These are phyloP conservation scores for Didymella pinodella DNA, from an alignment of 2,329 filamentous ascomycete genomes.

Conservation along the genomic window DNA sequence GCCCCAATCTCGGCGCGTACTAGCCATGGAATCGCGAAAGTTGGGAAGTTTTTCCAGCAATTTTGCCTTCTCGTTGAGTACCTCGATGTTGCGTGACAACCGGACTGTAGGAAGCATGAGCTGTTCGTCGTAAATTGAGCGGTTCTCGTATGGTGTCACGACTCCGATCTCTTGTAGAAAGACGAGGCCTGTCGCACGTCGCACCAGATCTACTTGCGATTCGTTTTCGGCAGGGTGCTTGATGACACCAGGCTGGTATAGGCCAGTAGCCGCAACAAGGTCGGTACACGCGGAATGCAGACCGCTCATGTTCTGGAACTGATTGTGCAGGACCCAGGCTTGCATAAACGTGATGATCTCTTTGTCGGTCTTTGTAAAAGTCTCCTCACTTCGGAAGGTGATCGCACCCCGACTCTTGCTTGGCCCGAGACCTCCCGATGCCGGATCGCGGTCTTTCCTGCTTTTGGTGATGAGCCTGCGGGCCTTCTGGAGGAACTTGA, in stretches of 20 bases:
- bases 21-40: slow-evolving; percentile 63
- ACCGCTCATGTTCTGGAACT: slow-evolving; percentile 53
- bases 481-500: slow-evolving; percentile 54
- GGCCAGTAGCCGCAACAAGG: slow-evolving; percentile 67
- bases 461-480: slow-evolving; percentile 51
- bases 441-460: slow-evolving; percentile 49
- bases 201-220: slow-evolving; percentile 15
- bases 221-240: slow-evolving; percentile 49
- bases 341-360: slow-evolving; percentile 73
- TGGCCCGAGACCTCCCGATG: slow-evolving; percentile 47
- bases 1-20: slow-evolving; percentile 66
- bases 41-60: slow-evolving; percentile 37
- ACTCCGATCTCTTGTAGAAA: slow-evolving; percentile 80
- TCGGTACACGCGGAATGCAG: slow-evolving; percentile 69
- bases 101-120: slow-evolving; percentile 61
- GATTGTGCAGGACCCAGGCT: slow-evolving; percentile 59
- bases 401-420: slow-evolving; percentile 45
- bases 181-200: slow-evolving; percentile 60
- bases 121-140: slow-evolving; percentile 65
- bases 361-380: slow-evolving; percentile 61
- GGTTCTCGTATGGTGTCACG: slow-evolving; percentile 74
- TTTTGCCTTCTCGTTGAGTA: slow-evolving; percentile 48
- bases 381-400: slow-evolving; percentile 30
- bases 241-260: slow-evolving; percentile 61
- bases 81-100: slow-evolving; percentile 54